phyloP scores from a whole-genome alignment of 495 filamentous ascomycete genomes.

The Cryomyces minteri region DNA sequence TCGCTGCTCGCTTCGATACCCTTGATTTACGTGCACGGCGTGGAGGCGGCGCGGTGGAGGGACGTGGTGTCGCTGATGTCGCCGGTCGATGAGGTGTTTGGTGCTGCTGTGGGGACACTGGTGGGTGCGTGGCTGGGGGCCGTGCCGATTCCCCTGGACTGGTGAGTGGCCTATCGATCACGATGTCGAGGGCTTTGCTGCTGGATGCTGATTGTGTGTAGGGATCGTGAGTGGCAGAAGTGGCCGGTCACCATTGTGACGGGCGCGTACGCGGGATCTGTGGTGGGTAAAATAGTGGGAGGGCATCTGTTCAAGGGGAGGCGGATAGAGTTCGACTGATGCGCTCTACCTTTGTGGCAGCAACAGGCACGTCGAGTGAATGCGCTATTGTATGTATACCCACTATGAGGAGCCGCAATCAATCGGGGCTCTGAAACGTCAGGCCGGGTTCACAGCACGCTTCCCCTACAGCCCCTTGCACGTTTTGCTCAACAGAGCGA shows the following conservation, averaged over 20 bases:
- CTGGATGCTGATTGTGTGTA: constrained; percentile 8
- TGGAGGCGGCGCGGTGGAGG: constrained; percentile 52
- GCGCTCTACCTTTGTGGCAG: too few species aligned
- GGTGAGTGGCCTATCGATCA: constrained; percentile 30
- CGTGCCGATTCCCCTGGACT: constrained; percentile 88
- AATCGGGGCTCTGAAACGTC: too few species aligned
- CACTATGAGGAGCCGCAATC: too few species aligned
- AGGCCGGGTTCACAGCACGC: too few species aligned
- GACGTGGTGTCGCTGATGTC: constrained; percentile 39
- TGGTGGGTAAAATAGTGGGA: constrained; percentile 39
- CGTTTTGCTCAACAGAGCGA: too few species aligned
- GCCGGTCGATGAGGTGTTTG: constrained; percentile 49
- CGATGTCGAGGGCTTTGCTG: background rate
- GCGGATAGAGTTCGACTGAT: constrained; percentile 35
- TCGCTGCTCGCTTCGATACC: constrained; percentile 56
- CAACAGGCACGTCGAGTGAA: too few species aligned
- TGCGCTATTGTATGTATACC: too few species aligned
- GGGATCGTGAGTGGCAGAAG: constrained; percentile 89
- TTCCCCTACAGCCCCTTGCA: too few species aligned
- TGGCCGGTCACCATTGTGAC: constrained; percentile 83
- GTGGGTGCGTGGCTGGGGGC: constrained; percentile 59
- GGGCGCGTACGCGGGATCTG: constrained; percentile 52
- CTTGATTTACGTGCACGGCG: constrained; percentile 69
- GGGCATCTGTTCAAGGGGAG: constrained; percentile 42
- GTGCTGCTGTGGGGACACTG: constrained; percentile 43